Evolutionary conservation across 441 rosid species (phyloP), one percentile per base, ranked within the genome.

Genomic region (Macaranga tanarius): DNA sequence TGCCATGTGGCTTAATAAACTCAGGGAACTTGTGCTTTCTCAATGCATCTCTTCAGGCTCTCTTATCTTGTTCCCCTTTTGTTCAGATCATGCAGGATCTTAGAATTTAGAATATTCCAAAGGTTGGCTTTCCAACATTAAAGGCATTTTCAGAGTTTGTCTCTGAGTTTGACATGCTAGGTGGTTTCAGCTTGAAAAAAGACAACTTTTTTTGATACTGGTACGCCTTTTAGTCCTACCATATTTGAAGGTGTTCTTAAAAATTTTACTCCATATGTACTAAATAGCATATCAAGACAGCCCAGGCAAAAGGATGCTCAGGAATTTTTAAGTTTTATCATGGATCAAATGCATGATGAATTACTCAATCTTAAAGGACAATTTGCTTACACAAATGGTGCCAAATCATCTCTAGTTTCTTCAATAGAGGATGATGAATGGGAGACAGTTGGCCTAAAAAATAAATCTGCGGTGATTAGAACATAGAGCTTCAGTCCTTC

Each of bases 261-360:
- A 74, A 86, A 81, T 22, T 95, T 95, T 79, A 87, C 96, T 45
- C 97, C 98, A 28, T 96, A 95, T 83, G 88, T 92, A 73, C 91
- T 87, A 62, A 86, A 75, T 84, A 79, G 89, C 83, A 83, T 86
- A 77, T 88, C 93, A 44, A 92, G 95, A 71, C 79, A 96, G 67
- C 95, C 95, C 77, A 95, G 99, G 99, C 98, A 95, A 74, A 98
- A 95, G 87, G 99, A 92, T 87, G 98, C 99, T 44, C 99, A 92
- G 77, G 99, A 92, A 77, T 95, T 95, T 79, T 75, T 95, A 76
- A 90, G 98, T 79, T 95, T 95, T 72, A 77, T 91, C 74, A 87
- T 92, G 98, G 90, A 89, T 80, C 92, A 85, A 88, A 91, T 92
- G 90, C 98, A 95, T 79, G 84, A 84, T 84, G 97, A 95, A 76